phyloP scores from a whole-genome alignment of 345 rosid genomes.

The Populus alba region DNA sequence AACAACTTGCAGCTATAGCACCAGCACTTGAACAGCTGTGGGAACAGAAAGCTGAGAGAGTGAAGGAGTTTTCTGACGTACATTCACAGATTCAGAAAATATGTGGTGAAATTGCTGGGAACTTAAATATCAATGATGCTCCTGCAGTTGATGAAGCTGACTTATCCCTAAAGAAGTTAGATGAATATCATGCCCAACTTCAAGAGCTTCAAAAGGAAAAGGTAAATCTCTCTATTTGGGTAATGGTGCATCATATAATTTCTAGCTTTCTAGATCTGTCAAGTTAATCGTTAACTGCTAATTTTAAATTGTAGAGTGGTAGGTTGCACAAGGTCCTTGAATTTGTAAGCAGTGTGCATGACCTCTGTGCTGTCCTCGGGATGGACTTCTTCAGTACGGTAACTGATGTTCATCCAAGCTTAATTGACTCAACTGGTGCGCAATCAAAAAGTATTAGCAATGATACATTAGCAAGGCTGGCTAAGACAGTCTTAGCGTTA shows the following conservation, averaged over 20 bases:
- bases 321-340: slow-evolving; percentile 89
- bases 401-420: slow-evolving; percentile 93
- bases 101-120: slow-evolving; percentile 82
- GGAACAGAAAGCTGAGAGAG: slow-evolving; percentile 91
- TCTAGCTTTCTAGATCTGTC: slow-evolving; percentile 1
- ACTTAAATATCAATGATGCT: slow-evolving; percentile 44
- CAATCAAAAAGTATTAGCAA: slow-evolving; percentile 92
- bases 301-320: slow-evolving; percentile 55
- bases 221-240: slow-evolving; percentile 34
- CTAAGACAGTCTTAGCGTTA: slow-evolving; percentile 68
- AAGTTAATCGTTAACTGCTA: slow-evolving; percentile 13
- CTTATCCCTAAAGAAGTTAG: slow-evolving; percentile 72
- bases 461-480: slow-evolving; percentile 75
- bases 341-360: slow-evolving; percentile 90
- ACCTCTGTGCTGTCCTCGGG: slow-evolving; percentile 84
- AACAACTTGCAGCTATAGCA: slow-evolving; percentile 89
- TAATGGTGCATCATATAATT: neutral
- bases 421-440: slow-evolving; percentile 58
- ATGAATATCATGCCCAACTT: slow-evolving; percentile 69
- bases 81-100: slow-evolving; percentile 86
- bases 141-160: slow-evolving; percentile 81
- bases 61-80: slow-evolving; percentile 66
- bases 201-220: slow-evolving; percentile 93
- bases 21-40: slow-evolving; percentile 87
- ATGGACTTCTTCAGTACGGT: slow-evolving; percentile 81